Conservation (phyloP, 192 early-diverging fungal species). For the Rhizoclosmatium globosum region DNA sequence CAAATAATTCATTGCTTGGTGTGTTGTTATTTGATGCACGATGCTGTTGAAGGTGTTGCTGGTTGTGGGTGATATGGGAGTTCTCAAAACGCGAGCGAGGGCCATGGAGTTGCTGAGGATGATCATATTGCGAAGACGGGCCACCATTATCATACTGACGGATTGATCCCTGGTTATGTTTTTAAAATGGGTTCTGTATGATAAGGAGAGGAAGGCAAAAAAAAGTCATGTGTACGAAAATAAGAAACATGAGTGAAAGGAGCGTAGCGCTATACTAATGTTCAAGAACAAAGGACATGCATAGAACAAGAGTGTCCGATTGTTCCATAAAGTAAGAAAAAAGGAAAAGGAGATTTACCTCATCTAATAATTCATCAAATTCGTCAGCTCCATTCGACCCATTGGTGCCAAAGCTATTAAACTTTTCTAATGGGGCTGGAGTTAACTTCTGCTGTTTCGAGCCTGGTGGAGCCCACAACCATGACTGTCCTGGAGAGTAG, state of each 20-base stretch:
- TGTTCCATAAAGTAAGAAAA: background rate
- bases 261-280: too few species aligned
- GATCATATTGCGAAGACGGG: background rate
- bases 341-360: constrained; percentile 2
- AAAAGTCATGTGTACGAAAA: too few species aligned
- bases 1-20: background rate
- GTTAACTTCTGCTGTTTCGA: constrained; percentile 43
- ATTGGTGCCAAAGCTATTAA: constrained; percentile 27
- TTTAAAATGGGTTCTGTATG: too few species aligned
- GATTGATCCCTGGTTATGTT: too few species aligned
- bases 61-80: too few species aligned
- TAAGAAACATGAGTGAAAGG: too few species aligned
- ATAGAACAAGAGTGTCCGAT: background rate
- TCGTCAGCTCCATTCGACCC: background rate
- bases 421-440: constrained; percentile 41
- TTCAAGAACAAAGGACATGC: background rate
- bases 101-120: background rate
- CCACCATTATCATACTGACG: background rate
- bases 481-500: constrained; percentile 73
- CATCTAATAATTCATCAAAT: constrained; percentile 5
- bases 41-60: too few species aligned
- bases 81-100: background rate
- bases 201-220: too few species aligned
- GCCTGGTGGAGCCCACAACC: constrained; percentile 69
- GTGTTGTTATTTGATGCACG: background rate